These are phyloP conservation scores for Lactifluus subvellereus DNA, from an alignment of 768 basidiomycete genomes.

Conservation along the genomic window DNA sequence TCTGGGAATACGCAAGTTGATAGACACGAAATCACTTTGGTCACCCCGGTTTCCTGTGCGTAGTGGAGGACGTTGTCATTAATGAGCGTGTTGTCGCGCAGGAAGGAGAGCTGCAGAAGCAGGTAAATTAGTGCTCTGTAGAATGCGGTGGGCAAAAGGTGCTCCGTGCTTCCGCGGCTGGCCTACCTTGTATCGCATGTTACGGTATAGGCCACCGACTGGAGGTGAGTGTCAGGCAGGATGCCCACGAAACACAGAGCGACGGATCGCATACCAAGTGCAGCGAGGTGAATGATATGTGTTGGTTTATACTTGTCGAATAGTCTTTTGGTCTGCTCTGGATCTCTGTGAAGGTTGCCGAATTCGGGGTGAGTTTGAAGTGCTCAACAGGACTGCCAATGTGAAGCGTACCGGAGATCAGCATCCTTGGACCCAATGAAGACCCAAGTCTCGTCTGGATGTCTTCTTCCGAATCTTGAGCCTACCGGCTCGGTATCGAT, in stretches of 20 bases:
- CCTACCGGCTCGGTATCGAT: conserved; percentile 74
- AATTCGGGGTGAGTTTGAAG: background rate
- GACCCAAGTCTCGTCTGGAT: conserved; percentile 76
- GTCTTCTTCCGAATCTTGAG: conserved; percentile 74
- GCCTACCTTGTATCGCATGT: conserved; percentile 87
- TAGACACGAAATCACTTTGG: conserved; percentile 89
- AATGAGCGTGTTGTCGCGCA: conserved; percentile 91
- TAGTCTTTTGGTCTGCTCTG: conserved; percentile 58
- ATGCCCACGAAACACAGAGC: background rate
- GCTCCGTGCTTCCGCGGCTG: background rate
- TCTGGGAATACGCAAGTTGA: conserved; percentile 98
- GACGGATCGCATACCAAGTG: conserved; percentile 56
- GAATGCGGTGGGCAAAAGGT: background rate
- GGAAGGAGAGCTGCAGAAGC: conserved; percentile 65
- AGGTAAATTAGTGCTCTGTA: background rate
- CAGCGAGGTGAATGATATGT: conserved; percentile 94
- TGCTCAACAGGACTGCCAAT: background rate
- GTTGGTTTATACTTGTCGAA: conserved; percentile 93
- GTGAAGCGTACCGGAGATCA: conserved; percentile 66
- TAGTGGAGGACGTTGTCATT: conserved; percentile 89
- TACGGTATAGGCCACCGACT: conserved; percentile 95
- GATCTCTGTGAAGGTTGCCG: conserved; percentile 44
- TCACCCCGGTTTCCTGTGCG: conserved; percentile 54
- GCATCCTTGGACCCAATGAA: conserved; percentile 75
- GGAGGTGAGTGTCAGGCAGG: background rate